These are phyloP conservation scores for Penicillium fimorum DNA, from an alignment of 495 filamentous ascomycete species.

Conservation along the genomic window DNA sequence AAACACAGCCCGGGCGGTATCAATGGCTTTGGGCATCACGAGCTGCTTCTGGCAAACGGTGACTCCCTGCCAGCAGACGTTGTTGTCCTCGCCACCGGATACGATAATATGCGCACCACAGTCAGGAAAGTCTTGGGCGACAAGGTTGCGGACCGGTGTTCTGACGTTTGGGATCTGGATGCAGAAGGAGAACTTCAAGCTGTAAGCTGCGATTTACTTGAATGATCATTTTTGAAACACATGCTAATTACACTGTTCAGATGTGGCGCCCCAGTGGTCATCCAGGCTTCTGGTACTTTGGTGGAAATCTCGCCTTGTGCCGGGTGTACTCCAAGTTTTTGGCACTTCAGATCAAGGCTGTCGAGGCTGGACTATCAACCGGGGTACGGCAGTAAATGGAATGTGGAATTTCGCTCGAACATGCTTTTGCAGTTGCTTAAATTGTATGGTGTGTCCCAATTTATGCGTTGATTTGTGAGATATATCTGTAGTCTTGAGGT, in stretches of 20 bases:
- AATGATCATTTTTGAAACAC: background rate
- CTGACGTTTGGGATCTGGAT: conserved; percentile 78
- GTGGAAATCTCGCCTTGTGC: conserved; percentile 71
- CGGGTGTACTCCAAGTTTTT: conserved; percentile 68
- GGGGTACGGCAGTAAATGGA: conserved; percentile 1
- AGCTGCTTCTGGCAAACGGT: conserved; percentile 64
- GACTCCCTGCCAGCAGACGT: conserved; percentile 66
- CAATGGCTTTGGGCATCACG: conserved; percentile 47
- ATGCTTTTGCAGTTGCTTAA: background rate
- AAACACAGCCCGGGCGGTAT: conserved; percentile 67
- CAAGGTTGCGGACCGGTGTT: conserved; percentile 60
- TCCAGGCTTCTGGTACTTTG: conserved; percentile 77
- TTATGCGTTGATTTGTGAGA: no score
- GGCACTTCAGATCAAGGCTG: conserved; percentile 72
- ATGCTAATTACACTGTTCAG: conserved; percentile 21
- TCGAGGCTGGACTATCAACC: conserved; percentile 50
- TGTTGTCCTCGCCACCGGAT: conserved; percentile 80
- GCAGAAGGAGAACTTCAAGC: conserved; percentile 69
- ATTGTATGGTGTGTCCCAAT: no score
- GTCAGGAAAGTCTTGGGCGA: conserved; percentile 65
- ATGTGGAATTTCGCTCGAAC: background rate
- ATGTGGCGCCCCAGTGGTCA: conserved; percentile 74
- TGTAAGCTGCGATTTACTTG: conserved; percentile 20
- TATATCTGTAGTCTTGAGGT: no score
- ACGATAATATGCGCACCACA: conserved; percentile 70